These are phyloP conservation scores for Camellia granthamiana DNA, from an alignment of 148 eudicot species.

Conservation along the genomic window DNA sequence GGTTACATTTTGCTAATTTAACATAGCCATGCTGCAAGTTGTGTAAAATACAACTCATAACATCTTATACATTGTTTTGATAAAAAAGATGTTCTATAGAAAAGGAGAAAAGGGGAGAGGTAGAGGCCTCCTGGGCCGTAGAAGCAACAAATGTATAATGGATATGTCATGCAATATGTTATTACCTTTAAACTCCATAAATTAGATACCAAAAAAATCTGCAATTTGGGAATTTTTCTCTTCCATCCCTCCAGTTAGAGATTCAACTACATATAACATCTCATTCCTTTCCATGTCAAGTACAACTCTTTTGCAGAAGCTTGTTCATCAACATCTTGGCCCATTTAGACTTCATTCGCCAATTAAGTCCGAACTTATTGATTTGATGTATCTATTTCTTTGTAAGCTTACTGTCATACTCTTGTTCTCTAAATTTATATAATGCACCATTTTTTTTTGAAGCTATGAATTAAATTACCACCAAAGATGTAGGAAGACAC, in stretches of 20 bases:
- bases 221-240: conserved; percentile 3
- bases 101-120: neutral
- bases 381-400: too few relatives aligned
- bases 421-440: too few relatives aligned
- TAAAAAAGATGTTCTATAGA: neutral
- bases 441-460: too few relatives aligned
- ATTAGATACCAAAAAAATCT: neutral
- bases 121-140: neutral
- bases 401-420: too few relatives aligned
- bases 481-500: neutral
- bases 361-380: neutral
- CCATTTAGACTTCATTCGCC: neutral
- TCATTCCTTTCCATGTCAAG: neutral
- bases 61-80: neutral
- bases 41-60: neutral
- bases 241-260: neutral
- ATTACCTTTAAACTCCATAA: neutral
- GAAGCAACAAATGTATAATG: neutral
- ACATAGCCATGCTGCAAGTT: neutral
- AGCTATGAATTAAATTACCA: neutral
- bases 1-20: neutral
- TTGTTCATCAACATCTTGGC: neutral
- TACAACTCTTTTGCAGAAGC: neutral
- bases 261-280: neutral
- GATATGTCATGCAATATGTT: conserved; percentile 1